Percentiles rank a stretch among this genome's conserved stretches.
Evolutionary conservation across 1,284 basidiomycete species (phyloP).

Genomic region (Fomitopsis palustris): DNA sequence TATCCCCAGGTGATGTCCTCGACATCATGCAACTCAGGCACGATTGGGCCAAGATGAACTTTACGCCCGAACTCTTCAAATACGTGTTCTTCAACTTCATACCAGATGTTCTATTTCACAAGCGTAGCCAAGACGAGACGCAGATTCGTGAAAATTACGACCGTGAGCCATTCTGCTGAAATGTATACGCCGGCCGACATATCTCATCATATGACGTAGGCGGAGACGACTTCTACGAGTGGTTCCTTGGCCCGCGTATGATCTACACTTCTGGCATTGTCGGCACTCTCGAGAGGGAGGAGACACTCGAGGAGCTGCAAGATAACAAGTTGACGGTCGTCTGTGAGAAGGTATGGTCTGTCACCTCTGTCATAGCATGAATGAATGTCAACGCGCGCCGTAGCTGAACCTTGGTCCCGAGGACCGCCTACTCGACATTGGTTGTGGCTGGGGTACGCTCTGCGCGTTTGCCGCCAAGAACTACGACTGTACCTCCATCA

Average conservation of each 20-base stretch:
- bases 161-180: constrained; percentile 47
- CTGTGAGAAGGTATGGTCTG: constrained; percentile 74
- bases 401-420: constrained; percentile 77
- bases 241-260: constrained; percentile 96
- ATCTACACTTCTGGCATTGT: constrained; percentile 97
- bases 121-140: constrained; percentile 88
- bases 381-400: neutral
- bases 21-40: constrained; percentile 93
- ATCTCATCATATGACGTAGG: constrained; percentile 33
- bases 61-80: constrained; percentile 88
- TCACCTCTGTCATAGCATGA: neutral
- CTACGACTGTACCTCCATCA: constrained; percentile 85
- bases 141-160: constrained; percentile 98
- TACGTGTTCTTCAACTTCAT: constrained; percentile 89
- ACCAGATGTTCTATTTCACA: constrained; percentile 92
- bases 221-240: constrained; percentile 92
- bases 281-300: constrained; percentile 67
- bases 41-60: constrained; percentile 92
- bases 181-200: constrained; percentile 17
- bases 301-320: constrained; percentile 94
- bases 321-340: constrained; percentile 98
- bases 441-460: constrained; percentile 98
- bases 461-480: constrained; percentile 96
- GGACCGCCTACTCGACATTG: constrained; percentile 85
- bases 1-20: constrained; percentile 76